These are phyloP conservation scores for Fraxinus latifolia DNA, from an alignment of 305 asterid species.

Conservation along the genomic window DNA sequence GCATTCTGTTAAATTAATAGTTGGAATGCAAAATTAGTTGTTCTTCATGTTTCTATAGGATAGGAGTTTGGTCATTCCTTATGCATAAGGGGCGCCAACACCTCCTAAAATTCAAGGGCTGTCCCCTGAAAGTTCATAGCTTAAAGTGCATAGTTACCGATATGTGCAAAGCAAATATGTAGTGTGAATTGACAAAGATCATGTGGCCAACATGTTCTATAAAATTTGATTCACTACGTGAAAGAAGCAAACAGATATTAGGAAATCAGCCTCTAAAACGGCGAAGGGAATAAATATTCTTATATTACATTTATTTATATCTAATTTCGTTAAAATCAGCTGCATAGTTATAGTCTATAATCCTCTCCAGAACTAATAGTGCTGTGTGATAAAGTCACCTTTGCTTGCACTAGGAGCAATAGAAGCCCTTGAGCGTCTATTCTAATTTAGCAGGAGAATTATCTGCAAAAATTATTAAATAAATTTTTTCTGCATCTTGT, in stretches of 20 bases:
- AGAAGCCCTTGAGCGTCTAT: not conserved
- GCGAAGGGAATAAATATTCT: not conserved
- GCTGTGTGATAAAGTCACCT: not conserved
- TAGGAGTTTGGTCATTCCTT: not conserved
- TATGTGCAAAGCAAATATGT: not conserved
- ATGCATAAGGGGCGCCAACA: not conserved
- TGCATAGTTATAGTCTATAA: not conserved
- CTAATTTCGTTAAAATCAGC: not conserved
- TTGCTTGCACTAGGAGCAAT: not conserved
- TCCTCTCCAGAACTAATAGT: not conserved
- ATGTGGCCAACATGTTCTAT: not conserved
- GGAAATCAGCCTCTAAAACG: not conserved
- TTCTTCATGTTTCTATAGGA: not conserved
- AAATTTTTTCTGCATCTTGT: not conserved
- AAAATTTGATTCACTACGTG: not conserved
- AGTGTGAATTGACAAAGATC: not conserved
- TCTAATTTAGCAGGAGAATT: not conserved
- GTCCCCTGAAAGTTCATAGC: not conserved
- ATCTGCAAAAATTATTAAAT: not conserved
- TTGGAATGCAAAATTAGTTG: conserved; percentile 1
- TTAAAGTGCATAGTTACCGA: not conserved
- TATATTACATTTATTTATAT: not conserved
- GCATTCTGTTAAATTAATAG: not conserved
- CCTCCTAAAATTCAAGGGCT: no score
- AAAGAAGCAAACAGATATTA: not conserved